Conservation (phyloP, 345 rosid genomes). For the Syzygium jambos region DNA sequence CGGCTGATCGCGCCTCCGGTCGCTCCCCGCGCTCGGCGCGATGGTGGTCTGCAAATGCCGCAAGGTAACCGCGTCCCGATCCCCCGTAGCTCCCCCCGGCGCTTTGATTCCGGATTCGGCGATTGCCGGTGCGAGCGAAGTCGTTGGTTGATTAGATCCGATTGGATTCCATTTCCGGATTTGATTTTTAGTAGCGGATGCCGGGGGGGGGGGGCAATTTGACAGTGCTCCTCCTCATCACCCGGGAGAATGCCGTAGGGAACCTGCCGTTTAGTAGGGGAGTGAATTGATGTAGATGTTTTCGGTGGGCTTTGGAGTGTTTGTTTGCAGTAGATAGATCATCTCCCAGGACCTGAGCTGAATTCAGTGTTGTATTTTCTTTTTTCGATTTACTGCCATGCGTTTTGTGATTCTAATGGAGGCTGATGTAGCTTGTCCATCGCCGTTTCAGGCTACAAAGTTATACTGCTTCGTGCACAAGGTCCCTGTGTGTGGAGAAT, state of each 20-base stretch:
- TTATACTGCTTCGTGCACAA: conserved; percentile 96
- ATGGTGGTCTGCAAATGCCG: conserved; percentile 98
- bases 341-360: not conserved
- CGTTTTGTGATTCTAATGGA: not conserved
- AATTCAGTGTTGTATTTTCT: not conserved
- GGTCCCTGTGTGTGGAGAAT: conserved; percentile 96
- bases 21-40: conserved; percentile 11
- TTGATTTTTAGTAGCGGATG: not conserved
- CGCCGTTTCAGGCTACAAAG: conserved; percentile 74
- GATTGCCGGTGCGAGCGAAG: not conserved
- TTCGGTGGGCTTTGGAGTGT: not conserved
- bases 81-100: not conserved
- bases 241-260: not conserved
- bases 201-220: not conserved
- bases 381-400: not conserved
- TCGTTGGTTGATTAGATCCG: not conserved
- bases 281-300: not conserved
- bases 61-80: conserved; percentile 30
- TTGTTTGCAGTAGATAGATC: not conserved
- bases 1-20: not conserved
- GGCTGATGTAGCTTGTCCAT: not conserved
- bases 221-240: not conserved
- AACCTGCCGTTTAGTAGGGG: not conserved
- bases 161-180: not conserved
- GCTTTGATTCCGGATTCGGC: not conserved